Base-by-base conservation (phyloP, 805 yeast genomes). In the Candida ascalaphidarum region DNA sequence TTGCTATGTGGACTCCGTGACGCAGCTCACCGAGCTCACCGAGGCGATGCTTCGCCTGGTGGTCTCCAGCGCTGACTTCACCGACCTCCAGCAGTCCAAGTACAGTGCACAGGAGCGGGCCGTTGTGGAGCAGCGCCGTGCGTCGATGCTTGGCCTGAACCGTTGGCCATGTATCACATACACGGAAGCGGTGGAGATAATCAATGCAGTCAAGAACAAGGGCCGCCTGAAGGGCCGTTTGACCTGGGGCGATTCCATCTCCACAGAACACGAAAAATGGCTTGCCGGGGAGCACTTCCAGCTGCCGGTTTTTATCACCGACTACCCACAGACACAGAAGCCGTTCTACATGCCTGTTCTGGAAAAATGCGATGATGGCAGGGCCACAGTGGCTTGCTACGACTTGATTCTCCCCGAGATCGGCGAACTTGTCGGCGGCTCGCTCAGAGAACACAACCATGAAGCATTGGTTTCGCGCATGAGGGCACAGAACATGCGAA, bases 371-470 rank as follows among this genome's bases (percentile, higher is more conserved):
- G 65, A 58, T 29, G 41, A 46, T 1, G 48, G 54, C 5, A 33
- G 29, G 10, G 52, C 57, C 1, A 85, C 95, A 0, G 96, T 84
- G 2, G 94, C 82, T 0, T 88, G 97, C 44, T 92, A 76, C 46
- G 99, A 92, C 48, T 63, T 92, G 26, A 55, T 92, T 4, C 71
- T 89, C 12, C 98, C 99, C 0, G 89, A 79, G 12, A 69, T 92
- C 32, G 99, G 97, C 14, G 99, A 92, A 50, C 59, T 92, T 11
- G 77, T 84, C 6, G 99, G 99, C 2, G 99, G 99, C 0, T 85
- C 96, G 1, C 41, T 92, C 35, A 81, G 99, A 53, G 95, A 89
- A 44, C 83, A 82, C 44, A 56, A 71, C 36, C 57, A 69, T 34
- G 65, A 52, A 0, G 41, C 33, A 9, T 54, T 92, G 11, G 40